Conservation (phyloP, 2,329 filamentous ascomycete species). For the Aspergillus pseudoterreus region DNA sequence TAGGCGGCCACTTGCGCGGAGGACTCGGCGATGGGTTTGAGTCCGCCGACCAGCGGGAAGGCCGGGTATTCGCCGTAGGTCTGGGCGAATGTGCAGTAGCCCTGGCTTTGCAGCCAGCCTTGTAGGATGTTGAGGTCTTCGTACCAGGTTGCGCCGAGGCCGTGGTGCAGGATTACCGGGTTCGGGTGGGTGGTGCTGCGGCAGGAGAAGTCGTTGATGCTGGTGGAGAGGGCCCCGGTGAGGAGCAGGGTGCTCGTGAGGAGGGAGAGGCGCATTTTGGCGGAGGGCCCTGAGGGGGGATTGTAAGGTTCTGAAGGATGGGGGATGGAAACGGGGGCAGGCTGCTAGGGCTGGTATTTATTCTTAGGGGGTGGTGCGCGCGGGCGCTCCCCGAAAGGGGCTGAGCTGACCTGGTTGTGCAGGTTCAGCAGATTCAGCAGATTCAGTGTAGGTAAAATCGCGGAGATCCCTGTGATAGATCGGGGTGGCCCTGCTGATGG, state of each 20-base stretch:
- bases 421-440: too few species aligned
- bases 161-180: slow-evolving; percentile 35
- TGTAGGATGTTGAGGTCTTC: slow-evolving; percentile 36
- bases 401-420: too few species aligned
- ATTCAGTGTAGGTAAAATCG: too few species aligned
- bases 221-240: slow-evolving; percentile 13
- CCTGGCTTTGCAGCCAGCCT: slow-evolving; percentile 32
- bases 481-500: too few species aligned
- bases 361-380: too few species aligned
- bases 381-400: too few species aligned
- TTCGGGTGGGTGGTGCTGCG: slow-evolving; percentile 23
- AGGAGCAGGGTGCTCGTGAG: slow-evolving; percentile 7
- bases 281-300: too few species aligned
- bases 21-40: slow-evolving; percentile 37
- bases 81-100: slow-evolving; percentile 42
- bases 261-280: slow-evolving; percentile 1
- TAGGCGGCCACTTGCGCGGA: slow-evolving; percentile 39
- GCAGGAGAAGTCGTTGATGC: slow-evolving; percentile 36
- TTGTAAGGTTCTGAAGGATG: too few species aligned
- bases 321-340: too few species aligned
- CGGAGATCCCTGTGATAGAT: too few species aligned
- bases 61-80: slow-evolving; percentile 40
- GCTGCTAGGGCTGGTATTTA: too few species aligned
- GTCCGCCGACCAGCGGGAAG: slow-evolving; percentile 38
- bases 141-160: slow-evolving; percentile 36